Evolutionary conservation across 371 early-diverging fungal species (phyloP).

Genomic region (Mortierella sp.): DNA sequence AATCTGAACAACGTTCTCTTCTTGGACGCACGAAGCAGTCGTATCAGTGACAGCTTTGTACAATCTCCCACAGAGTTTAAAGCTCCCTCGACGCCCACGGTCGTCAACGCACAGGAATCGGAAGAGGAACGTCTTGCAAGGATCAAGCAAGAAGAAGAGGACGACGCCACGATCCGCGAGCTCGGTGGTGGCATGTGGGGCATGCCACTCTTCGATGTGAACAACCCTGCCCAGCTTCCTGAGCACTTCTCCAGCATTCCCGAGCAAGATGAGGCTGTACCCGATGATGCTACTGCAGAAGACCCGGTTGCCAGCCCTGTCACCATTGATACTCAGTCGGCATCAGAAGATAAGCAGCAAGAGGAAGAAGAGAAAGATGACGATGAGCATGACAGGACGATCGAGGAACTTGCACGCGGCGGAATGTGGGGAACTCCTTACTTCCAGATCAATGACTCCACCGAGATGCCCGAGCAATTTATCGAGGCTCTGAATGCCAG

Average conservation of each 20-base stretch:
- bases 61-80: no score
- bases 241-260: conserved; percentile 12
- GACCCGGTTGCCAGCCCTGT: not conserved
- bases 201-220: conserved; percentile 31
- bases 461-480: conserved; percentile 28
- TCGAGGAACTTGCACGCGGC: conserved; percentile 18
- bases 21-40: not conserved
- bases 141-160: conserved; percentile 34
- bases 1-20: conserved; percentile 39
- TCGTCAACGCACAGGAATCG: conserved; percentile 1
- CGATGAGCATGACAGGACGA: conserved; percentile 38
- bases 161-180: conserved; percentile 28
- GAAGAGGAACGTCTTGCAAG: conserved; percentile 24
- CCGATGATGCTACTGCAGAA: not conserved
- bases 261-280: not conserved
- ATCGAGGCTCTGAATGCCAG: conserved; percentile 16
- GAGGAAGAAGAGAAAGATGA: conserved; percentile 14
- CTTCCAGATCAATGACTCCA: conserved; percentile 31
- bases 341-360: not conserved
- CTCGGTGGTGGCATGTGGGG: conserved; percentile 42
- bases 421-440: conserved; percentile 43
- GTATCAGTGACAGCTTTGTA: not conserved
- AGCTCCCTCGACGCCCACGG: no score
- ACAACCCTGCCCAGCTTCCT: conserved; percentile 20
- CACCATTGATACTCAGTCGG: not conserved